Base-by-base conservation (phyloP, 2,329 filamentous ascomycete species). In the Chaetomiaceae sp. region DNA sequence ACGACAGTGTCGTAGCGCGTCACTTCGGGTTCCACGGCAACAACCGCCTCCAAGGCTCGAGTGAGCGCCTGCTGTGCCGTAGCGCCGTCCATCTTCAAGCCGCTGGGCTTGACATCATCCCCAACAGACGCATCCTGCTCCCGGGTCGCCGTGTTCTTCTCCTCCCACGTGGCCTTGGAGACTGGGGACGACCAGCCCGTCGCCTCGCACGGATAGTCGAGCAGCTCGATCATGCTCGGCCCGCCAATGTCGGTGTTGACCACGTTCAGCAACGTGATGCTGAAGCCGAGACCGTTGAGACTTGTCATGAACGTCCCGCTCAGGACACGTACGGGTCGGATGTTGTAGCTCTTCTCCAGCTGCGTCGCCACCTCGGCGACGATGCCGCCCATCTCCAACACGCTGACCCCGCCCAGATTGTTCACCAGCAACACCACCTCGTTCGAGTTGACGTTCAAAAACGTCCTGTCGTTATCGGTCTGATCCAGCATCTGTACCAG, bases 1-100 rank as follows among this genome's bases (percentile, higher is more conserved):
- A 95, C 89, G 12, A 93, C 81, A 0, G 89, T 95, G 63, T 89
- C 86, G 61, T 82, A 89, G 44, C 73, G 77, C 0, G 86, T 89
- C 44, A 89, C 76, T 44, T 87, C 83, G 1, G 85, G 82, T 65
- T 90, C 86, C 1, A 76, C 84, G 0, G 72, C 75, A 55, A 89
- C 77, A 13, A 90, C 71, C 31, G 73, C 74, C 43, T 85, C 70
- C 14, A 89, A 71, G 0, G 75, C 86, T 14, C 69, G 71, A 17
- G 68, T 74, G 35, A 90, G 70, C 5, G 75, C 74, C 21, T 72
- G 67, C 52, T 74, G 77, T 10, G 80, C 74, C 3, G 66, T 58
- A 14, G 59, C 62, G 12, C 74, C 68, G 55, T 89, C 79, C 51
- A 81, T 73, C 62, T 66, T 75, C 48, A 82, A 65, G 3, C 70